phyloP scores from a whole-genome alignment of 495 filamentous ascomycete species.

The Aspergillus affinis region DNA sequence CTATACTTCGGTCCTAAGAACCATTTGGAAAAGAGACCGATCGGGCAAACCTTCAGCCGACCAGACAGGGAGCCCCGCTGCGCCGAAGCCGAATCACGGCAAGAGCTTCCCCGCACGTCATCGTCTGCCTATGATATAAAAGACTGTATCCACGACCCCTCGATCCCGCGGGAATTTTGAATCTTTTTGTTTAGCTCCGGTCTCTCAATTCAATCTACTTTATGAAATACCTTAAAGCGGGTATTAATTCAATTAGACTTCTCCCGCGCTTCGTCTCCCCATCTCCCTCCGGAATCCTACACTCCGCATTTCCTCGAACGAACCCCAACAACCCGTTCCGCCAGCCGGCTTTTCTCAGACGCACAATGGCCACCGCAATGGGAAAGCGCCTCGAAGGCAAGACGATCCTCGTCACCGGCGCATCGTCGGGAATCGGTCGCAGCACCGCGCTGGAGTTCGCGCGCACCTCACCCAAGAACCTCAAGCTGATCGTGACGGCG shows the following conservation, averaged over 20 bases:
- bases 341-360: slow-evolving; percentile 29
- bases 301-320: slow-evolving; percentile 20
- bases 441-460: slow-evolving; percentile 91
- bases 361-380: slow-evolving; percentile 74
- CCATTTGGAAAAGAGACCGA: slow-evolving; percentile 9
- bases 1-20: not conserved
- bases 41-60: slow-evolving; percentile 24
- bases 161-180: too few relatives aligned
- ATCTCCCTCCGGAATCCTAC: slow-evolving; percentile 9
- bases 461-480: slow-evolving; percentile 72
- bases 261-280: slow-evolving; percentile 22
- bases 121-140: slow-evolving; percentile 1
- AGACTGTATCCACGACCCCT: not conserved
- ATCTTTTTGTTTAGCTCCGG: not conserved
- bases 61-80: not conserved
- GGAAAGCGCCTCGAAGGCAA: slow-evolving; percentile 89
- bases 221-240: slow-evolving; percentile 36
- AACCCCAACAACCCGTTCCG: slow-evolving; percentile 19
- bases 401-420: slow-evolving; percentile 89
- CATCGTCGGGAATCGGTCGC: slow-evolving; percentile 88
- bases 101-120: slow-evolving; percentile 16
- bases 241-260: slow-evolving; percentile 29
- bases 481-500: slow-evolving; percentile 86
- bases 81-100: slow-evolving; percentile 14
- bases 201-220: slow-evolving; percentile 9